Evolutionary conservation across 495 filamentous ascomycete genomes (phyloP), one percentile per base, ranked within the genome.

Genomic region (Penicillium maclennaniae): DNA sequence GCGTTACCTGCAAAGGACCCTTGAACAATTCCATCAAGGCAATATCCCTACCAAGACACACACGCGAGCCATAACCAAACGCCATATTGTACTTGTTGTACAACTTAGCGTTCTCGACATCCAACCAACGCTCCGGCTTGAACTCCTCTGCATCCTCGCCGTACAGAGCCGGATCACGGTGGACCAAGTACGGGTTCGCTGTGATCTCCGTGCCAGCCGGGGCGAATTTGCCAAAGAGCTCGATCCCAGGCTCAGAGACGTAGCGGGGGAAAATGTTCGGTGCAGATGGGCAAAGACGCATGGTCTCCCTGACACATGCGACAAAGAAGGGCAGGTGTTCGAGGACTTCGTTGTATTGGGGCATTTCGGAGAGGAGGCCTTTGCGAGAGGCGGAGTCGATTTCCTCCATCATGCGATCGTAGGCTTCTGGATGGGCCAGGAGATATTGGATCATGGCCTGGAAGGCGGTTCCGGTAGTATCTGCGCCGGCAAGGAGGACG

Each of bases 401-500:
- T 51, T 88, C 85, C 21, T 60, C 58, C 68, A 82, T 76, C 43
- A 88, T 72, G 38, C 69, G 75, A 7, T 69, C 60, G 60, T 84
- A 85, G 0, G 73, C 67, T 0, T 45, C 31, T 0, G 73, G 70
- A 43, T 75, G 69, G 6, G 66, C 68, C 12, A 86, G 57, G 20
- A 87, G 63, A 54, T 80, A 77, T 20, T 74, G 55, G 40, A 87
- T 64, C 38, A 82, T 70, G 2, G 73, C 76, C 43, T 75, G 74
- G 59, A 88, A 76, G 8, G 78, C 70, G 1, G 78, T 81, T 0
- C 81, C 79, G 0, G 79, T 83, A 10, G 85, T 85, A 53, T 89
- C 86, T 7, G 83, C 79, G n/a, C 83, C 83, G 3, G 83, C 84
- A 9, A 86, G 69, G 42, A 84, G 62, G 16, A 83, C 72, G 0